Conservation (phyloP, 2,329 filamentous ascomycete species). For the Epichloe sibirici region DNA sequence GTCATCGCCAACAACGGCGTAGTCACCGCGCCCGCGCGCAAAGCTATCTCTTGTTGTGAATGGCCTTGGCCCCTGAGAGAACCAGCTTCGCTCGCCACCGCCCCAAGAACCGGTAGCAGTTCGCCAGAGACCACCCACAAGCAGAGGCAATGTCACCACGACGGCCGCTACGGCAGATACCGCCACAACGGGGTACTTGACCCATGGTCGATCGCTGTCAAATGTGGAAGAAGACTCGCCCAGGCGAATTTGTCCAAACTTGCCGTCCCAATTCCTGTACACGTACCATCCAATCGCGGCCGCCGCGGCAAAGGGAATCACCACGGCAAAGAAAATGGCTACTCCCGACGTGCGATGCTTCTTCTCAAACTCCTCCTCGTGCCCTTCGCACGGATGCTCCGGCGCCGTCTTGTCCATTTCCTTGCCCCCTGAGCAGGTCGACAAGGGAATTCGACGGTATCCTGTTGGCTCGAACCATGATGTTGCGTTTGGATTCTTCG, state of each 20-base stretch:
- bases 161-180: conserved; percentile 53
- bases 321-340: conserved; percentile 74
- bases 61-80: conserved; percentile 48
- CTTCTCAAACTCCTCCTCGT: conserved; percentile 68
- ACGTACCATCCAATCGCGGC: conserved; percentile 70
- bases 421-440: conserved; percentile 67
- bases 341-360: conserved; percentile 59
- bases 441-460: conserved; percentile 80
- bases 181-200: conserved; percentile 71
- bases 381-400: conserved; percentile 53
- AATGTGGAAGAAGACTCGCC: conserved; percentile 52
- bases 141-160: conserved; percentile 52
- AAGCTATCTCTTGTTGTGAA: conserved; percentile 89
- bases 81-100: conserved; percentile 35
- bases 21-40: conserved; percentile 75
- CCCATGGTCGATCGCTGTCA: conserved; percentile 61
- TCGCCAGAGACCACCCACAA: conserved; percentile 63
- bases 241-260: conserved; percentile 84
- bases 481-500: conserved; percentile 50
- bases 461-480: conserved; percentile 80
- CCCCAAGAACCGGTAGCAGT: conserved; percentile 38
- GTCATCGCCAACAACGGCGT: conserved; percentile 79
- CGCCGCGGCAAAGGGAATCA: conserved; percentile 62
- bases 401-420: conserved; percentile 57
- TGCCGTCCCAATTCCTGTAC: conserved; percentile 72